Conservation (phyloP, 2,329 filamentous ascomycete genomes). For the Davidsoniella australis region DNA sequence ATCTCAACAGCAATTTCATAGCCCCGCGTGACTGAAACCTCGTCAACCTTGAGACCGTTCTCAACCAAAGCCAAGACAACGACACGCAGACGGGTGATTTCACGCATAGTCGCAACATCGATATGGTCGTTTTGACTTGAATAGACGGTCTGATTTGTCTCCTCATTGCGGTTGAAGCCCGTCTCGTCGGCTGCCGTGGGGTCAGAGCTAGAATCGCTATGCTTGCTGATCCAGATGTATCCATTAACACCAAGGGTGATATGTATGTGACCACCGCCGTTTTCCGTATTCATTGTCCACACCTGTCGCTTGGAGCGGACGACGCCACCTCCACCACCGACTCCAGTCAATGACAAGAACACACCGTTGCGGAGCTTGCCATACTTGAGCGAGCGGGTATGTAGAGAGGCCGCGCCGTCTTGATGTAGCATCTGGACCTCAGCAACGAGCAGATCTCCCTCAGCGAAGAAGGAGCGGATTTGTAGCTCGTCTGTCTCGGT, state of each 20-base stretch:
- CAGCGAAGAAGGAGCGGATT: slow-evolving; percentile 91
- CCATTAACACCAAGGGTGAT: slow-evolving; percentile 89
- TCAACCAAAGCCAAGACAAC: slow-evolving; percentile 73
- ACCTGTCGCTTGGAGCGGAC: slow-evolving; percentile 72
- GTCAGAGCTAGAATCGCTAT: slow-evolving; percentile 43
- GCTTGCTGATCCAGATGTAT: slow-evolving; percentile 88
- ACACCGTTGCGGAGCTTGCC: slow-evolving; percentile 89
- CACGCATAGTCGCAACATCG: slow-evolving; percentile 55
- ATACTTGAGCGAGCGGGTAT: slow-evolving; percentile 82
- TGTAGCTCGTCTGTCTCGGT: slow-evolving; percentile 95
- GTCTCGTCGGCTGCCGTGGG: slow-evolving; percentile 38
- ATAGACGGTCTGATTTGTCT: slow-evolving; percentile 72
- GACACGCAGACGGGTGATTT: slow-evolving; percentile 71
- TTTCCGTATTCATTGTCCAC: slow-evolving; percentile 53
- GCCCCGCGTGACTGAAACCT: slow-evolving; percentile 67
- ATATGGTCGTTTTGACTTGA: slow-evolving; percentile 90
- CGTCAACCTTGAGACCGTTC: slow-evolving; percentile 68
- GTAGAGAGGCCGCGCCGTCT: slow-evolving; percentile 72
- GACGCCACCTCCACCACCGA: slow-evolving; percentile 73
- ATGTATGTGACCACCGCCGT: slow-evolving; percentile 52
- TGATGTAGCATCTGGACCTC: slow-evolving; percentile 82
- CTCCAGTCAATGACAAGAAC: slow-evolving; percentile 67
- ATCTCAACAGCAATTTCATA: slow-evolving; percentile 72
- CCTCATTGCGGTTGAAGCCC: slow-evolving; percentile 72
- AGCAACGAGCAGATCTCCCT: slow-evolving; percentile 84